Evolutionary conservation across 768 basidiomycete genomes (phyloP).

Genomic region (Boletus pseudopeckii): DNA sequence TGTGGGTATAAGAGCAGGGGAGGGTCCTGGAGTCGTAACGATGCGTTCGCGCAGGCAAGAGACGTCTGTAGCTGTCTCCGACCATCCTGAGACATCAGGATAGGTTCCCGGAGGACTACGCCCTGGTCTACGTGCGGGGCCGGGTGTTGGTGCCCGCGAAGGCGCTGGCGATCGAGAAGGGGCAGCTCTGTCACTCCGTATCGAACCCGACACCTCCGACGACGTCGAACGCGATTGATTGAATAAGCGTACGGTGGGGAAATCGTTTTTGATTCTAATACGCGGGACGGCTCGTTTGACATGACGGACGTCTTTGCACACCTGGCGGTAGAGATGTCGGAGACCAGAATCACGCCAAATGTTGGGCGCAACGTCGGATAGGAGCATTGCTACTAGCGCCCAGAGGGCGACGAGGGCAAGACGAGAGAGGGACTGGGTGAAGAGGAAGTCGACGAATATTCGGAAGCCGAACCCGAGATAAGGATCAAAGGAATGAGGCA

Average conservation of each 20-base stretch:
- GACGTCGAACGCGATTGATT: constrained; percentile 15
- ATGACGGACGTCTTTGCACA: constrained; percentile 34
- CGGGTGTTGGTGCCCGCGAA: constrained; percentile 13
- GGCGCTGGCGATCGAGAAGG: constrained; percentile 25
- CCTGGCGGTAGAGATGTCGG: constrained; percentile 34
- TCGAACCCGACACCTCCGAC: constrained; percentile 17
- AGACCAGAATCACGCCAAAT: constrained; percentile 45
- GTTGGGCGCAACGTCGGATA: constrained; percentile 49
- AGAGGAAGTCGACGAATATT: constrained; percentile 67
- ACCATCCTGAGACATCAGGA: constrained; percentile 30
- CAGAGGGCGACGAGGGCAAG: constrained; percentile 49
- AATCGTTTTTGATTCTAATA: constrained; percentile 32
- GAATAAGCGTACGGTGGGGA: constrained; percentile 30
- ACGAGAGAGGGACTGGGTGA: constrained; percentile 52
- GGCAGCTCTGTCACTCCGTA: constrained; percentile 31
- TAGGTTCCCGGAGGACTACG: constrained; percentile 29
- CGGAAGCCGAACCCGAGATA: constrained; percentile 65
- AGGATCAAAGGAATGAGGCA: constrained; percentile 63
- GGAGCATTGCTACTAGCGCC: constrained; percentile 50
- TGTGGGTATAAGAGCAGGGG: constrained; percentile 28
- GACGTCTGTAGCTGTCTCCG: constrained; percentile 27
- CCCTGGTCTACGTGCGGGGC: constrained; percentile 21
- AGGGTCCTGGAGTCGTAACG: constrained; percentile 17
- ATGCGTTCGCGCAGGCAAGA: constrained; percentile 18
- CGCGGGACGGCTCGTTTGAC: constrained; percentile 30